Evolutionary conservation across 1,284 basidiomycete species (phyloP), one percentile per base, ranked within the genome.

Genomic region (Xerocomus amazonicus): DNA sequence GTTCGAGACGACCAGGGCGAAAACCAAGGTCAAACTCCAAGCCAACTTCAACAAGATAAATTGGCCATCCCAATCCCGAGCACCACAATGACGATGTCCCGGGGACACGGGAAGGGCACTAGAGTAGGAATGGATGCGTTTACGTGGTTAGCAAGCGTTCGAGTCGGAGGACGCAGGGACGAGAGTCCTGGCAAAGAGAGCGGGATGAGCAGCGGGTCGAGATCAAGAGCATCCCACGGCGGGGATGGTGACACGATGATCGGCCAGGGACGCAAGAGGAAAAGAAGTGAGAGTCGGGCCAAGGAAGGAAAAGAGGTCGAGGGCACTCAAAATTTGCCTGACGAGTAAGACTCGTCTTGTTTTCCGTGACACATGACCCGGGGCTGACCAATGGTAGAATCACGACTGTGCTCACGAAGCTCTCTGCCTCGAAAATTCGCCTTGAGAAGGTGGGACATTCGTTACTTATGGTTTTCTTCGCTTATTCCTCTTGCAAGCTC

Each of bases 371-470:
- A 14, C 34, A 29, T 51, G 19, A 52, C n/a, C 27, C 13, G 10
- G 5, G 9, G 13, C 49, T 64, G 23, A 63, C 33, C 7, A 36
- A 14, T 19, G 5, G n/a, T 49, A 91, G 88, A 63, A 85, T 96
- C 51, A 89, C 89, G 0, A 77, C 81, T 14, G 90, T 90, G 6
- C 74, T 89, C 38, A 84, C 80, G 28, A 84, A 82, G 57, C 79
- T 94, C 43, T 74, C 81, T 3, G 72, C 82, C 0, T 76, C 77
- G 13, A 92, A 89, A 62, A 83, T 94, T 59, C 89, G 85, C 57
- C 81, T 93, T 36, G 92, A 95, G 63, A 93, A 90, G 76, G 90
- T 87, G 48, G 40, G 70, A 26, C 34, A n/a, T 27, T 38, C 19
- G 4, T 16, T 40, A 10, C 16, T 4, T 37, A 0, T 3, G 3